phyloP scores from a whole-genome alignment of 2,329 filamentous ascomycete species.

The Diplodia scrobiculata region DNA sequence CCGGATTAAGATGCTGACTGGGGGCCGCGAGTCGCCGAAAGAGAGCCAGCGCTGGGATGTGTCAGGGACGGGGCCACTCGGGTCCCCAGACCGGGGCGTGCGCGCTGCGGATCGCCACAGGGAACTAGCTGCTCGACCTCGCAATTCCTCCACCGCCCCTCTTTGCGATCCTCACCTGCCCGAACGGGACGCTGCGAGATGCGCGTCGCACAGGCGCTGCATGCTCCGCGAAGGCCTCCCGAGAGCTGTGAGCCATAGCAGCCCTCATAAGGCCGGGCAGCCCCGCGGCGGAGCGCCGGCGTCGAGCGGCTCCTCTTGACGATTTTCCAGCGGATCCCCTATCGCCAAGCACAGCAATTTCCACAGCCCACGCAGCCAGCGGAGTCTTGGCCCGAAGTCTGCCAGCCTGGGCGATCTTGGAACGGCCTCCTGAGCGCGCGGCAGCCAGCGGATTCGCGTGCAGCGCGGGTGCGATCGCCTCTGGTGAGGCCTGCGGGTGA shows the following conservation, averaged over 20 bases:
- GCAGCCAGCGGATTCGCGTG: neutral
- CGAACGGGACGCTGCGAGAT: constrained; percentile 3
- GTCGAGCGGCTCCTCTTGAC: constrained; percentile 4
- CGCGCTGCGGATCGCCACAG: constrained; percentile 17
- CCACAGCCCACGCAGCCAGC: constrained; percentile 17
- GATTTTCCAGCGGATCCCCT: constrained; percentile 5
- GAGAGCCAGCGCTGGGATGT: neutral
- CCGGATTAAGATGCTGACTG: constrained; percentile 25
- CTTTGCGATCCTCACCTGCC: constrained; percentile 10
- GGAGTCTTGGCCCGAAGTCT: constrained; percentile 18
- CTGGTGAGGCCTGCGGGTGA: constrained; percentile 4
- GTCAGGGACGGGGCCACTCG: neutral
- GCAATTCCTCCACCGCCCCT: neutral
- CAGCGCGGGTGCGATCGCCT: constrained; percentile 6
- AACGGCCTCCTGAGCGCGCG: constrained; percentile 3
- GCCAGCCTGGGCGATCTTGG: constrained; percentile 18
- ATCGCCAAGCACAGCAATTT: constrained; percentile 26
- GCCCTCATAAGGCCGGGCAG: constrained; percentile 11
- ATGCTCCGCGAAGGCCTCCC: neutral
- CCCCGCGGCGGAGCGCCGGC: neutral
- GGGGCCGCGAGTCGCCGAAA: neutral
- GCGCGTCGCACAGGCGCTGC: neutral
- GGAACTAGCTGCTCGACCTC: neutral
- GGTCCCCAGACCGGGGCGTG: constrained; percentile 17
- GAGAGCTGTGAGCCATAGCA: neutral